Percentiles rank a stretch among this genome's conserved stretches.
These are phyloP conservation scores for Colletotrichum limetticola DNA, from an alignment of 2,329 filamentous ascomycete genomes.

Conservation along the genomic window DNA sequence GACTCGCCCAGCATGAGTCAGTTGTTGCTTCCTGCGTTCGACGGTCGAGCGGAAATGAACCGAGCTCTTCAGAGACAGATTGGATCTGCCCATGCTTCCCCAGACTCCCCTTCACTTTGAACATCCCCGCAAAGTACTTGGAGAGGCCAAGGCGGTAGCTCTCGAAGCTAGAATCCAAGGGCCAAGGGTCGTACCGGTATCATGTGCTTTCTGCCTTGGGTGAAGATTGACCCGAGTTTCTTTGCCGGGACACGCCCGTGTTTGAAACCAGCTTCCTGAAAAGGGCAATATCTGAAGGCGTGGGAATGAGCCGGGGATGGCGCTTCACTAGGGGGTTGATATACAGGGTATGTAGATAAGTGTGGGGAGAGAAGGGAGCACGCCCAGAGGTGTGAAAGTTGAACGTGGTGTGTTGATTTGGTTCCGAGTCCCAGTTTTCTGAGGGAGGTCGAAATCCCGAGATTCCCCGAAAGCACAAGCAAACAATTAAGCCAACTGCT, in stretches of 20 bases:
- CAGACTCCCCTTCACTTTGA: slow-evolving; percentile 21
- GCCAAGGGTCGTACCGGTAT: slow-evolving; percentile 2
- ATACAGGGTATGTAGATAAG: slow-evolving; percentile 20
- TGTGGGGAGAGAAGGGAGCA: slow-evolving; percentile 27
- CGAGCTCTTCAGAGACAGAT: slow-evolving; percentile 21
- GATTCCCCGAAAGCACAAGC: slow-evolving; percentile 33
- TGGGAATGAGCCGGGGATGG: slow-evolving; percentile 21
- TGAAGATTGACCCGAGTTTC: slow-evolving; percentile 30
- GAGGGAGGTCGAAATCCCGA: slow-evolving; percentile 29
- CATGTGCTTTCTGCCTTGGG: slow-evolving; percentile 23
- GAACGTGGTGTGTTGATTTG: slow-evolving; percentile 19
- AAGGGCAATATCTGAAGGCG: slow-evolving; percentile 21
- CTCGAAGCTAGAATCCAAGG: slow-evolving; percentile 1
- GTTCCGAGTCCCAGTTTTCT: slow-evolving; percentile 18
- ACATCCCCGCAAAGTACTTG: slow-evolving; percentile 26
- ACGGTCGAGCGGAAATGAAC: slow-evolving; percentile 34
- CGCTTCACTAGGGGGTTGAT: slow-evolving; percentile 10
- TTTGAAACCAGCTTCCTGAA: slow-evolving; percentile 33
- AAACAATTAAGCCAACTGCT: slow-evolving; percentile 17
- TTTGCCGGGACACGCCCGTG: slow-evolving; percentile 26
- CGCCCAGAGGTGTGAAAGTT: slow-evolving; percentile 16
- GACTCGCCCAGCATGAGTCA: slow-evolving; percentile 23
- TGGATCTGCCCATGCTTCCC: slow-evolving; percentile 35
- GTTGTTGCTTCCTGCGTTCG: background rate
- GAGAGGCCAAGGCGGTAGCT: slow-evolving; percentile 22